These are phyloP conservation scores for Rugonectria rugulosa DNA, from an alignment of 2,329 filamentous ascomycete genomes.

Conservation along the genomic window DNA sequence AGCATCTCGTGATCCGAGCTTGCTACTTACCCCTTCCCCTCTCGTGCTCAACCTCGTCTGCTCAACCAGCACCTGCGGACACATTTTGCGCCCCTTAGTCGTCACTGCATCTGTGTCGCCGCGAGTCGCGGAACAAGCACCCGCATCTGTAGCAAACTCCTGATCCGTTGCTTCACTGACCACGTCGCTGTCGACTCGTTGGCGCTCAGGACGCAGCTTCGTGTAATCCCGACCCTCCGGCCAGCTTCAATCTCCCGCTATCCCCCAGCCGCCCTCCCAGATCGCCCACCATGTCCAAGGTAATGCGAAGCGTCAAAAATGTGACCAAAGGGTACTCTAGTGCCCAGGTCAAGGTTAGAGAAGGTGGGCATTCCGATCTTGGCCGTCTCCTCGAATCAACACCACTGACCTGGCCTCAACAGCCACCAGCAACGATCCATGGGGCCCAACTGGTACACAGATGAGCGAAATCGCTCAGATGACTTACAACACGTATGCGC, in stretches of 20 bases:
- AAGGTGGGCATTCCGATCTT: conserved; percentile 68
- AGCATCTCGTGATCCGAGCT: conserved; percentile 35
- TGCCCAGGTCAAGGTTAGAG: conserved; percentile 97
- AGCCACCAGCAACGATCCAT: conserved; percentile 99
- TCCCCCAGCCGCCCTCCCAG: conserved; percentile 17
- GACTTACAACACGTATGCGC: conserved; percentile 92
- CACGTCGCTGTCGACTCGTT: conserved; percentile 30
- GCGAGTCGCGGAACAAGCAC: conserved; percentile 8
- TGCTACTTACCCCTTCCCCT: conserved; percentile 33
- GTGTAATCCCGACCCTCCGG: conserved; percentile 10
- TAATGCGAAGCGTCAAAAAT: conserved; percentile 97
- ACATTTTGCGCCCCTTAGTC: conserved; percentile 29
- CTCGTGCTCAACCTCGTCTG: conserved; percentile 24
- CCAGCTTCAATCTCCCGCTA: conserved; percentile 9
- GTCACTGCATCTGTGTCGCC: conserved; percentile 24
- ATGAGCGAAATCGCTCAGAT: conserved; percentile 99
- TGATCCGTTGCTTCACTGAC: conserved; percentile 19
- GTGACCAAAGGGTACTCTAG: conserved; percentile 98
- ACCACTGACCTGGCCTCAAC: conserved; percentile 35
- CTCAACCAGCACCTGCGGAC: conserved; percentile 21
- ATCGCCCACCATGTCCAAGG: conserved; percentile 81
- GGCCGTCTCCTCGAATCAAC: conserved; percentile 3
- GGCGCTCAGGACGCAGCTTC: conserved; percentile 30
- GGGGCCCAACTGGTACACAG: conserved; percentile 96
- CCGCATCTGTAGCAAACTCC: conserved; percentile 15